phyloP scores from a whole-genome alignment of 768 basidiomycete genomes.

The Auriscalpium vulgare region DNA sequence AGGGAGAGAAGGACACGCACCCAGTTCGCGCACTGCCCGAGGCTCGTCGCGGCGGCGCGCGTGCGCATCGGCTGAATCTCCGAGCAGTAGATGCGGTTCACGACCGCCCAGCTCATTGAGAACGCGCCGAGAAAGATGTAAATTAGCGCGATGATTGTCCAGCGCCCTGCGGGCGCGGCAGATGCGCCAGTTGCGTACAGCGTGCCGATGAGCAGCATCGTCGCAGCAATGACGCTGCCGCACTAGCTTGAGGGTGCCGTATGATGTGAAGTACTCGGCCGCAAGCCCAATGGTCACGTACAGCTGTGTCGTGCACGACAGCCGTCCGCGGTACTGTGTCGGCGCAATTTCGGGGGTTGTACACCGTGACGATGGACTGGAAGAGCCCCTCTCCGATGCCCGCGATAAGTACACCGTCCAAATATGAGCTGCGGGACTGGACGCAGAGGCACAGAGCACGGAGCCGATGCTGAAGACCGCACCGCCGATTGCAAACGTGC shows the following conservation, averaged over 20 bases:
- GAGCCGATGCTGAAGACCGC: conserved; percentile 35
- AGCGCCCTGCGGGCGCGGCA: conserved; percentile 27
- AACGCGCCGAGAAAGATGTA: conserved; percentile 39
- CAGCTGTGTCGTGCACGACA: conserved; percentile 34
- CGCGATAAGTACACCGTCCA: conserved; percentile 36
- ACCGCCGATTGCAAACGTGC: conserved; percentile 35
- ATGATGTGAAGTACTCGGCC: conserved; percentile 32
- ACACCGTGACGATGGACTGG: conserved; percentile 33
- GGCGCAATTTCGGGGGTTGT: too few species aligned
- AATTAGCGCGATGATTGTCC: conserved; percentile 36
- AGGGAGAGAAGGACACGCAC: conserved; percentile 19
- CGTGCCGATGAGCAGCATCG: conserved; percentile 33
- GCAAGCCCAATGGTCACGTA: conserved; percentile 35
- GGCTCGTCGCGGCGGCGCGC: conserved; percentile 33
- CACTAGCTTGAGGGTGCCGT: conserved; percentile 31
- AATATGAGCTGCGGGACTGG: conserved; percentile 30
- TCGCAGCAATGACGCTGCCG: conserved; percentile 29
- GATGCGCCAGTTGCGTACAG: conserved; percentile 36
- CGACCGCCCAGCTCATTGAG: conserved; percentile 36
- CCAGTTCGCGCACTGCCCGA: conserved; percentile 35
- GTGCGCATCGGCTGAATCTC: conserved; percentile 43
- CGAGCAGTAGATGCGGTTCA: conserved; percentile 31
- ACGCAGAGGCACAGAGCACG: conserved; percentile 30
- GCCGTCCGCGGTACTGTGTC: conserved; percentile 33
- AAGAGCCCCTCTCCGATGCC: conserved; percentile 40